These are phyloP conservation scores for Flaveria bidentis DNA, from an alignment of 129 eudicot genomes.

Conservation along the genomic window DNA sequence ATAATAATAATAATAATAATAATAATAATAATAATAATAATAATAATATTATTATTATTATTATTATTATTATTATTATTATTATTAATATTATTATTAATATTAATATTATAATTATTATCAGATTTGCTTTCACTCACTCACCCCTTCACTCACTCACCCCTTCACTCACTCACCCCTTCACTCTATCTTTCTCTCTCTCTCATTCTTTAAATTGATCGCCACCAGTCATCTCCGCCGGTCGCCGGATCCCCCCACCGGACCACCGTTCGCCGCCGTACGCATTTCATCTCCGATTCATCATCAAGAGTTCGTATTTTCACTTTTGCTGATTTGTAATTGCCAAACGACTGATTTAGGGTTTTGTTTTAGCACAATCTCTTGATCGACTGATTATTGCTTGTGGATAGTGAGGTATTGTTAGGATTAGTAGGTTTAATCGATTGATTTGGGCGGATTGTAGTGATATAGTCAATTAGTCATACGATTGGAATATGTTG, in stretches of 20 bases:
- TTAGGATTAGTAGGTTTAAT: slow-evolving; percentile 10
- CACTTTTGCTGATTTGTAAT: neutral
- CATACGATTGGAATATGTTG: slow-evolving; percentile 45
- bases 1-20: too few relatives aligned
- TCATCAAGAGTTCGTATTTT: neutral
- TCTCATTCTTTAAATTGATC: slow-evolving; percentile 28
- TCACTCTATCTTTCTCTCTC: slow-evolving; percentile 26
- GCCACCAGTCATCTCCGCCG: slow-evolving; percentile 38
- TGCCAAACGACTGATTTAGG: slow-evolving; percentile 24
- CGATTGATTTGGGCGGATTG: slow-evolving; percentile 29
- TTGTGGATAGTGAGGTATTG: slow-evolving; percentile 32
- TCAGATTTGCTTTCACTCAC: slow-evolving; percentile 1
- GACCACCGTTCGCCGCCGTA: slow-evolving; percentile 23
- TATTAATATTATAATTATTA: too few relatives aligned
- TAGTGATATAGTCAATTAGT: neutral
- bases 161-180: slow-evolving; percentile 25
- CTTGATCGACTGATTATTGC: slow-evolving; percentile 9
- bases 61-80: neutral
- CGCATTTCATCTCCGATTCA: neutral
- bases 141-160: slow-evolving; percentile 30
- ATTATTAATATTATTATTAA: too few relatives aligned
- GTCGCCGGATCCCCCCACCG: slow-evolving; percentile 28
- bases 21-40: neutral
- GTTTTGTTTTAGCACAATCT: slow-evolving; percentile 14
- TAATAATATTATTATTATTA: too few relatives aligned